These are phyloP conservation scores for Andrographis paniculata DNA, from an alignment of 305 asterid genomes.

Conservation along the genomic window DNA sequence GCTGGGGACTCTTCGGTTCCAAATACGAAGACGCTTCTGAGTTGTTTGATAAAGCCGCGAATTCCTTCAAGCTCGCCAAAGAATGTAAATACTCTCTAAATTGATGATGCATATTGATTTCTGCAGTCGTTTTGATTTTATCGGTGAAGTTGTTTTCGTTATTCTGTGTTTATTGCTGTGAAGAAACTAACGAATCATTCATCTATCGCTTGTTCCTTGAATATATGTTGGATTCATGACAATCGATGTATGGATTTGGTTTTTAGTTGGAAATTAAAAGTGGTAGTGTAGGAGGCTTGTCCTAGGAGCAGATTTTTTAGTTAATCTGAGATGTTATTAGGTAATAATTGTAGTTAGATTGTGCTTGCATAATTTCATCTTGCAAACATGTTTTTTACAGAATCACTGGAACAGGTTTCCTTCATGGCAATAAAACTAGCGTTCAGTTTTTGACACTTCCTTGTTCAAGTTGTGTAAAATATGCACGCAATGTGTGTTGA, in stretches of 20 bases:
- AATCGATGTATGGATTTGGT: constrained; percentile 15
- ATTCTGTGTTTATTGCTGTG: background rate
- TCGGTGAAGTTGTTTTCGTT: constrained; percentile 3
- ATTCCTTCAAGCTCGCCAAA: constrained; percentile 67
- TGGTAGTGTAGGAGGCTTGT: background rate
- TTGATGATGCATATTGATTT: background rate
- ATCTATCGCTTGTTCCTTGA: too few relatives aligned
- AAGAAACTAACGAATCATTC: too few relatives aligned
- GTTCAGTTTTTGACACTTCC: too few relatives aligned
- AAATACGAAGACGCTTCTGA: constrained; percentile 78
- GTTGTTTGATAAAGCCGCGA: constrained; percentile 64
- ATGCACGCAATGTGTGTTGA: too few relatives aligned
- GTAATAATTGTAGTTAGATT: background rate
- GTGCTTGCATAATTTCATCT: too few relatives aligned
- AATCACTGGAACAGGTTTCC: too few relatives aligned
- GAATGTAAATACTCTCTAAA: constrained; percentile 30
- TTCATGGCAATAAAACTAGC: too few relatives aligned
- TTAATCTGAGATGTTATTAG: background rate
- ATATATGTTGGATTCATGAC: constrained; percentile 6
- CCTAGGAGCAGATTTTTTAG: constrained; percentile 4
- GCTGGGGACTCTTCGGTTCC: constrained; percentile 64
- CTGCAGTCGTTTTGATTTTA: constrained; percentile 2
- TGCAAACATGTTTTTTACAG: too few relatives aligned
- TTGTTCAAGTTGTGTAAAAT: too few relatives aligned
- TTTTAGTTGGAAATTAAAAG: constrained; percentile 1